Evolutionary conservation across 2,329 filamentous ascomycete species (phyloP), one percentile per base, ranked within the genome.

Genomic region (Fusarium sp.): DNA sequence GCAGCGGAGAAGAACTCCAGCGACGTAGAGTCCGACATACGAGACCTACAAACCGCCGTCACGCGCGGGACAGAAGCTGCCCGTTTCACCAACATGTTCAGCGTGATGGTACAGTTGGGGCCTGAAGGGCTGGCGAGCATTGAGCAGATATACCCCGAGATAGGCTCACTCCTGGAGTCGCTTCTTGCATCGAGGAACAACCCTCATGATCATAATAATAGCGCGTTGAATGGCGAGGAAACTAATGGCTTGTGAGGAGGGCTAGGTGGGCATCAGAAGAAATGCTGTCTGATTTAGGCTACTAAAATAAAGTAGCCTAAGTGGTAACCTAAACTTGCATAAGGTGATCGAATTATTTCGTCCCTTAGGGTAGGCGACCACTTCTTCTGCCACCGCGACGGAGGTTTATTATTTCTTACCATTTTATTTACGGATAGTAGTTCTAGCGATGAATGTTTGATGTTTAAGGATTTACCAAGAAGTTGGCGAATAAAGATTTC

Each of bases 61-160:
- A 74, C 62, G 20, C 71, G 72, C 4, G 67, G 69, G 11, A 76
- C 65, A 10, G 74, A 76, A 58, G 74, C 74, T 49, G 61, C 69
- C 25, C 59, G 74, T 34, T 61, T 75, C 48, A 71, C 74, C 46
- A 64, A 68, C 58, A 74, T 76, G 72, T 75, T 76, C 52, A 65
- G 74, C 58, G 65, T 74, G 6, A 67, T 76, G 62, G 74, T 76
- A 49, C 74, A 73, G 53, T 38, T 76, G 29, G 74, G 74, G 8
- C 74, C 74, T 6, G 71, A 70, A 45, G 74, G 74, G 16, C 44
- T 76, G 41, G 72, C 71, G 30, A 74, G 63, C 47, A 74, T 76
- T 57, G 74, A 76, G 69, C 66, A 72, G 40, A 75, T 76, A 74
- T 76, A 76, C 72, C 74, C 74, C 27, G 74, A 76, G 71, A 76